Evolutionary conservation across 2,329 filamentous ascomycete genomes (phyloP), one percentile per base, ranked within the genome.

Genomic region (Stagonosporopsis tanaceti): DNA sequence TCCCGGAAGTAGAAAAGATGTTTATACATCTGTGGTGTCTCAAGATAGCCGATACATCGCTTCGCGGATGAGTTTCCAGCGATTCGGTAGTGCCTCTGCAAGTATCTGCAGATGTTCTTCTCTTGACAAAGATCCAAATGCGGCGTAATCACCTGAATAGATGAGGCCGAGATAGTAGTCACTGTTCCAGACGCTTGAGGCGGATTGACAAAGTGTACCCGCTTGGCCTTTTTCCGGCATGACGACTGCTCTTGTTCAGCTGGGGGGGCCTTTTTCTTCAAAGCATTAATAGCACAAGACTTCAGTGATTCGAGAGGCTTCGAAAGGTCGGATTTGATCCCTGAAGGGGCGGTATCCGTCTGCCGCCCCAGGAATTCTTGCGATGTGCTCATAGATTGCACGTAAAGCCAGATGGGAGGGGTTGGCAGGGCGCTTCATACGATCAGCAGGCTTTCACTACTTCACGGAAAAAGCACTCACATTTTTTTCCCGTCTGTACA

Each of bases 401-500:
- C 65, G 38, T 68, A 64, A 2, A 71, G 48, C 66, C 66, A 69
- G 11, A 69, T 66, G 2, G 66, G 68, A 27, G 63, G 54, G 12
- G 61, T 59, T 35, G 12, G 12, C 15, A 38, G 14, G 5, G 34
- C 12, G 9, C 52, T 62, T 17, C n/a, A 8, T 0, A 34, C n/a
- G 2, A 15, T 58, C 24, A 59, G 50, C 24, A 34, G 28, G 2
- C 8, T 17, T 1, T 9, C 24, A 5, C 1, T 12, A 12, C 7
- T 1, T n/a, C n/a, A 14, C 20, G 4, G 22, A 17, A 3, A 22
- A 11, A 32, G 15, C 0, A 27, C 48, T 40, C 8, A 57, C 53
- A 5, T 37, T 6, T 14, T 30, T 6, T 32, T 39, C 5, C 3
- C 20, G 4, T 39, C 28, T 2, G 24, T n/a, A 7, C 17, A 22